Evolutionary conservation across 2,329 filamentous ascomycete genomes (phyloP), one percentile per base, ranked within the genome.

Genomic region (Pseudogymnoascus sp.): DNA sequence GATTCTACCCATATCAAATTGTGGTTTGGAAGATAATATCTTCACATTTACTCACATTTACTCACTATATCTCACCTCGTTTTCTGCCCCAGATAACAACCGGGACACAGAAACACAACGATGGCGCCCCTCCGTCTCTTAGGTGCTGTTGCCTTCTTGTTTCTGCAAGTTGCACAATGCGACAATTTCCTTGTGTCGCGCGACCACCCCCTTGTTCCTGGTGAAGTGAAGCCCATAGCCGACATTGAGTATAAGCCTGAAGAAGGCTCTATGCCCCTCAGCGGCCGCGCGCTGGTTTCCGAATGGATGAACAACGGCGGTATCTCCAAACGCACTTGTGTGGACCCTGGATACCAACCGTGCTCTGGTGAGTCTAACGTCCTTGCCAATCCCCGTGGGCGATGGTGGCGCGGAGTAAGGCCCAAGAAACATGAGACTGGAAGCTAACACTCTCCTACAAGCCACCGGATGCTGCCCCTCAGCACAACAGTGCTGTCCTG

Each of bases 101-200:
- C 15, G 17, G 31, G 44, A 24, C 13, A 1, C 17, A 50, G 8
- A 17, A 31, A 15, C 26, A 2, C 11, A 15, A n/a, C 26, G 0
- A 50, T 50, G 44, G n/a, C 26, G 8, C n/a, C 4, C 9, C 26
- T 54, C 5, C 29, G 4, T 33, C n/a, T 54, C 17, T 8, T 54
- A 7, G n/a, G 26, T 1, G 24, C n/a, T 33, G 47, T 54, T 7
- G 47, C 26, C 26, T 54, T 54, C 26, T 54, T 54, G 47, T 9
- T 54, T 13, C 26, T 54, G n/a, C 47, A 54, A 33, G n/a, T 54
- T 54, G 47, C 29, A 33, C 15, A n/a, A 54, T 54, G 47, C 47
- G 47, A 54, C 9, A 17, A 54, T 33, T 15, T n/a, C 26, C 13
- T n/a, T 31, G 26, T 50, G 44, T 50, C 44, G n/a, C 44, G 44